These are phyloP conservation scores for Eucalyptus guilfoylei DNA, from an alignment of 345 rosid genomes.

Conservation along the genomic window DNA sequence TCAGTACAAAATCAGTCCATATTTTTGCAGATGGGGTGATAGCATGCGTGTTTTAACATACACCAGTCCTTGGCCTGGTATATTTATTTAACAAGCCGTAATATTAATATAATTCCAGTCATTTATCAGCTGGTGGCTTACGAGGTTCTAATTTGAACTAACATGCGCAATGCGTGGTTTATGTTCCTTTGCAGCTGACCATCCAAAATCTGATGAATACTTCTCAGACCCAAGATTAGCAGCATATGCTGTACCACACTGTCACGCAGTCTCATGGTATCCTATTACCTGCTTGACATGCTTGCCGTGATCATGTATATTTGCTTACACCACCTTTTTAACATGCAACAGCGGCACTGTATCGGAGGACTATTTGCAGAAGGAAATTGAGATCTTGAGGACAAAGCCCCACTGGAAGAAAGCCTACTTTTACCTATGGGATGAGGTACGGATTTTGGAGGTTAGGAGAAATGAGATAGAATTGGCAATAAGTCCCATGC, in stretches of 20 bases:
- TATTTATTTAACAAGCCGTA: not conserved
- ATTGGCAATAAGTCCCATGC: not conserved
- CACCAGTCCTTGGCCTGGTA: constrained; percentile 99
- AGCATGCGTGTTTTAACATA: constrained; percentile 93
- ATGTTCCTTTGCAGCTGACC: constrained; percentile 47
- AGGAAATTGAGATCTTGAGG: constrained; percentile 81
- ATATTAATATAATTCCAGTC: not conserved
- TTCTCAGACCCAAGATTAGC: constrained; percentile 84
- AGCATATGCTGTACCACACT: constrained; percentile 88
- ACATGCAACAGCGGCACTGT: constrained; percentile 49
- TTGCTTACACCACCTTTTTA: constrained; percentile 3
- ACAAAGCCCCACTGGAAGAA: constrained; percentile 91
- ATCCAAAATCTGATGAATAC: constrained; percentile 85
- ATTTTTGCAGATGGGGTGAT: constrained; percentile 90
- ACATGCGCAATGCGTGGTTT: not conserved
- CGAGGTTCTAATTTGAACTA: not conserved
- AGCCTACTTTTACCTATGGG: constrained; percentile 96
- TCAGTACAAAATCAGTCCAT: constrained; percentile 88
- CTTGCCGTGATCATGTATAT: not conserved
- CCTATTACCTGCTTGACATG: not conserved
- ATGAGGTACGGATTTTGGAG: constrained; percentile 47
- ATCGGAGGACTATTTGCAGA: constrained; percentile 67
- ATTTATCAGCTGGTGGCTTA: not conserved
- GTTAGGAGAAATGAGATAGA: not conserved
- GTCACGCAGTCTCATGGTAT: constrained; percentile 46